phyloP scores from a whole-genome alignment of 164 flowering plant genomes.

The Aristolochia californica region DNA sequence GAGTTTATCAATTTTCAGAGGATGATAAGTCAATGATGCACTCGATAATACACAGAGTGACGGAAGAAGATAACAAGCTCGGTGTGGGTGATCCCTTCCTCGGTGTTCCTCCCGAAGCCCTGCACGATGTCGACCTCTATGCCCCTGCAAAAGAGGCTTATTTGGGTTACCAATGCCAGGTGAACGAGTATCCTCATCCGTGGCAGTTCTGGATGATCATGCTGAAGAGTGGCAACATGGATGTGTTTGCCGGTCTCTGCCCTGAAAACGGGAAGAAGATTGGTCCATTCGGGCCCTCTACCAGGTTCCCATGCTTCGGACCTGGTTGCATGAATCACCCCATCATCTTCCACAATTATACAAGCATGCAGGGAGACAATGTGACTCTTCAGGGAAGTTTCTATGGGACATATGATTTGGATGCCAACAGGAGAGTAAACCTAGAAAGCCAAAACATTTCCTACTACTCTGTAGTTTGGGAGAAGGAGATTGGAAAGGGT shows the following conservation, averaged over 20 bases:
- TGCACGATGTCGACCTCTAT: conserved; percentile 30
- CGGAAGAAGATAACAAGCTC: conserved; percentile 44
- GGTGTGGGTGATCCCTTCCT: conserved; percentile 33
- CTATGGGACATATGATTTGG: conserved; percentile 55
- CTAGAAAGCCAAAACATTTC: conserved; percentile 20
- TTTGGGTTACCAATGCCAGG: conserved; percentile 45
- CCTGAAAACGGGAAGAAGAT: conserved; percentile 45
- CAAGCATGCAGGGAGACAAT: conserved; percentile 23
- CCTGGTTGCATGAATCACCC: conserved; percentile 75
- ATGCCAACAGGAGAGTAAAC: conserved; percentile 19
- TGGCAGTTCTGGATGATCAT: conserved; percentile 83
- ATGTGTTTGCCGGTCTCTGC: conserved; percentile 38
- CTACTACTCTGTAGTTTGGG: conserved; percentile 45
- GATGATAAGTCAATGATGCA: background rate
- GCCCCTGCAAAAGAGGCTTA: conserved; percentile 53
- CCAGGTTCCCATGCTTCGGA: conserved; percentile 60
- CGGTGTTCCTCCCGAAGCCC: conserved; percentile 18
- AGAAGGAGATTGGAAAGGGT: conserved; percentile 49
- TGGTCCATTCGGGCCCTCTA: conserved; percentile 30
- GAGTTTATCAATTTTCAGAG: too few relatives aligned
- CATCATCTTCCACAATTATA: conserved; percentile 37
- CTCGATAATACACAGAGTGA: conserved; percentile 34
- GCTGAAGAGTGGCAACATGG: conserved; percentile 71
- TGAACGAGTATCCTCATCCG: conserved; percentile 34
- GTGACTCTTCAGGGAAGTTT: conserved; percentile 39